These are phyloP conservation scores for Sclerotinia borealis DNA, from an alignment of 2,329 filamentous ascomycete species.

Conservation along the genomic window DNA sequence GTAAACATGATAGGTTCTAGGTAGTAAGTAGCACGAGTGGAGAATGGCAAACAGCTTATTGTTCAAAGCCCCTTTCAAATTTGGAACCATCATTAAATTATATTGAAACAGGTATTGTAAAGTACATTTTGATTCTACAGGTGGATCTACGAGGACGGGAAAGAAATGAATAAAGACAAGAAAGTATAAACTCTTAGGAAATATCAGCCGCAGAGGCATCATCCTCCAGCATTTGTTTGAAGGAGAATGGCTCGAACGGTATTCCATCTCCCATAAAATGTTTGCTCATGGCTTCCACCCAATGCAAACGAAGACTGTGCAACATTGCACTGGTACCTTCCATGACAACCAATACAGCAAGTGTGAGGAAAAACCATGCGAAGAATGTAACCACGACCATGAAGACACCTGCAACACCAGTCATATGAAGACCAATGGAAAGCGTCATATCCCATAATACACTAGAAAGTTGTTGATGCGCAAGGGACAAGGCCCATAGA, in stretches of 20 bases:
- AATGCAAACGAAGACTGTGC: conserved; percentile 84
- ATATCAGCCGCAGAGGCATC: conserved; percentile 58
- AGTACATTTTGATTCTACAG: conserved; percentile 26
- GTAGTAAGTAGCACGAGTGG: too few species aligned
- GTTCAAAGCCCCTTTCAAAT: background rate
- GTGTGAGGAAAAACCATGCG: conserved; percentile 82
- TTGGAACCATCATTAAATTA: background rate
- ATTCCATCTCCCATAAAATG: conserved; percentile 89
- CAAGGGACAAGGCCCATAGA: conserved; percentile 94
- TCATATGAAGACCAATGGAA: conserved; percentile 62
- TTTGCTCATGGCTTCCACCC: conserved; percentile 97
- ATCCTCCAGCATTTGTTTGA: conserved; percentile 77
- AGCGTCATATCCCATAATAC: conserved; percentile 98
- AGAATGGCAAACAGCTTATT: background rate
- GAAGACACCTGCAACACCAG: conserved; percentile 65
- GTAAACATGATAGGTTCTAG: too few species aligned
- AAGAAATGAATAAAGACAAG: conserved; percentile 13
- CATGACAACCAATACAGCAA: conserved; percentile 83
- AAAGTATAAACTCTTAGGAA: conserved; percentile 19
- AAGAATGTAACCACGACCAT: conserved; percentile 78
- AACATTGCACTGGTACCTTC: conserved; percentile 95
- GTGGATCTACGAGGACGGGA: conserved; percentile 18
- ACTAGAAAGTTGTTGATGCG: conserved; percentile 93
- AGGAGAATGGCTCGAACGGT: conserved; percentile 84
- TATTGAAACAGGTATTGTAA: conserved; percentile 7